Conservation (phyloP, 495 filamentous ascomycete species). For the Articulospora tetracladia region DNA sequence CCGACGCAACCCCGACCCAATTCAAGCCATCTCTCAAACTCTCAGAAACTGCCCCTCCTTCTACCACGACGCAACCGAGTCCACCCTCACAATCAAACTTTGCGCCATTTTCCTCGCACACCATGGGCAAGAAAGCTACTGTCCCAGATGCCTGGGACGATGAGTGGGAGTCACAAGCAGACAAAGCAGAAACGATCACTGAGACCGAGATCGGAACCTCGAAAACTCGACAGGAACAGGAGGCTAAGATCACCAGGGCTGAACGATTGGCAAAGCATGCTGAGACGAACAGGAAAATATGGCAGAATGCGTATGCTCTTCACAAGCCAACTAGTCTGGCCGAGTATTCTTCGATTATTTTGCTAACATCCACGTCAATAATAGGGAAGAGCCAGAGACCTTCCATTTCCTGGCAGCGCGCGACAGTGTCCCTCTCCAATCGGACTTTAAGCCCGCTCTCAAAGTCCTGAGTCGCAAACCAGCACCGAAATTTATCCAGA, state of each 20-base stretch:
- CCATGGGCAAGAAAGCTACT: constrained; percentile 24
- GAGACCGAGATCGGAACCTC: constrained; percentile 27
- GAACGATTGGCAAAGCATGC: constrained; percentile 77
- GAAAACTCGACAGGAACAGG: constrained; percentile 30
- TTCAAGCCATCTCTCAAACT: neutral
- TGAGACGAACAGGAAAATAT: constrained; percentile 78
- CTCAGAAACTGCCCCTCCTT: neutral
- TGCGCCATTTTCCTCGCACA: neutral
- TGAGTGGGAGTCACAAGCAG: constrained; percentile 79
- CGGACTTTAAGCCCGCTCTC: constrained; percentile 79
- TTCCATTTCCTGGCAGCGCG: constrained; percentile 69
- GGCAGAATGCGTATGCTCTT: constrained; percentile 76
- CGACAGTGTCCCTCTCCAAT: constrained; percentile 63
- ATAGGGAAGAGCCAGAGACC: constrained; percentile 57
- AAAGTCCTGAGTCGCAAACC: constrained; percentile 84
- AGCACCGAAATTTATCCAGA: constrained; percentile 40
- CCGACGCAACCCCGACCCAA: neutral
- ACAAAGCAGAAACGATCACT: constrained; percentile 35
- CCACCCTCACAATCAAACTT: too few species aligned
- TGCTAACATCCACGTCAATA: constrained; percentile 24
- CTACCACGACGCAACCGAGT: neutral
- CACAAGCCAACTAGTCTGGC: too few species aligned
- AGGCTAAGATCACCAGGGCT: constrained; percentile 55
- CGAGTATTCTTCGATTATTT: neutral
- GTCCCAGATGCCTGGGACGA: constrained; percentile 86